Evolutionary conservation across 1,139 yeast species (phyloP), one percentile per base, ranked within the genome.

Genomic region (Hyphopichia burtonii): DNA sequence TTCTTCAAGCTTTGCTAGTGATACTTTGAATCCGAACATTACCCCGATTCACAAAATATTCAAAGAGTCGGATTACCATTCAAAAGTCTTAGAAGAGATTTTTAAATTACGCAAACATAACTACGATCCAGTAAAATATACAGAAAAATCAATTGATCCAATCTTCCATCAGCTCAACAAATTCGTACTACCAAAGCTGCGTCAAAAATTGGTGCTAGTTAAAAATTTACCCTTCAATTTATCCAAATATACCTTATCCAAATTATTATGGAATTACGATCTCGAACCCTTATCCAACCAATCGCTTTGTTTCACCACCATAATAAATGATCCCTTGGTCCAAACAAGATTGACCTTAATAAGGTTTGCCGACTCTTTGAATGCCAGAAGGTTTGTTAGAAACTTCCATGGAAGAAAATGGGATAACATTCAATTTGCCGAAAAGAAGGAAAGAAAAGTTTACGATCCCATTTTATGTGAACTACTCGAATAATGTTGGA

Each of bases 341-440:
- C 74, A 65, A 42, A 47, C 53, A 2, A 61, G 63, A 34, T 35
- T 59, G 4, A 56, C 55, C 15, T 58, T 83, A 11, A 58, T 84
- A 5, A 60, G 77, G 37, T 83, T 85, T 54, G 65, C 66, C 12
- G 68, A 69, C 46, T 55, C 54, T n/a, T 56, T 61, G 3, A 79
- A 78, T 48, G 84, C 90, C 0, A 55, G 51, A 27, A 56, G 84
- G 39, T 80, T 83, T 48, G 78, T 76, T 2, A 58, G 79, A n/a
- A 75, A 75, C 46, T 74, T 66, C 54, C 78, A 84, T 56, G 82
- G 83, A 5, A 69, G 65, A 39, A 54, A 53, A 36, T 72, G 77
- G 76, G 68, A 66, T 18, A 52, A 56, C 9, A 52, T 65, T 38
- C 61, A 62, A 41, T n/a, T 11, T 12, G 10, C 27, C 17, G 52